A percentile compares a stretch with the other conserved stretches of the same genome.
Evolutionary conservation across 306 rosid genomes (phyloP).

Genomic region (Cicer pinnatifidum): DNA sequence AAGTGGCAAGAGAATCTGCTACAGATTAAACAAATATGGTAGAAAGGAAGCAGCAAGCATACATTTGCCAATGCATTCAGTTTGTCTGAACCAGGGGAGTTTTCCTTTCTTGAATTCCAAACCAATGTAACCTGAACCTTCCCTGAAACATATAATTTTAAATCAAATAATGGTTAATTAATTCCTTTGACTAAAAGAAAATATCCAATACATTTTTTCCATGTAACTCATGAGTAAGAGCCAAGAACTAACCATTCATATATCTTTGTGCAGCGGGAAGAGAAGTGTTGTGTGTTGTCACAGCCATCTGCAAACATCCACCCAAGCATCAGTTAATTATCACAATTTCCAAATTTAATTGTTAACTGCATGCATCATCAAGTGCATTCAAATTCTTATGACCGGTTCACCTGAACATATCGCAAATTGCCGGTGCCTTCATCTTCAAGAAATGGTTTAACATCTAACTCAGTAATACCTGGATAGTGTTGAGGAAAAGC

Average conservation of each 20-base stretch:
- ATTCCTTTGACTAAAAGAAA: conserved; percentile 23
- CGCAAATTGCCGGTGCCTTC: conserved; percentile 81
- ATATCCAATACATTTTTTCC: background rate
- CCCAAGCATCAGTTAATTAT: conserved; percentile 29
- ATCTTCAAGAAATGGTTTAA: conserved; percentile 82
- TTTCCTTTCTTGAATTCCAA: conserved; percentile 93
- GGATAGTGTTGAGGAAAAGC: conserved; percentile 20
- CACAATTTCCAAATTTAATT: background rate
- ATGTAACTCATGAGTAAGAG: conserved; percentile 33
- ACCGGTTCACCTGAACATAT: conserved; percentile 67
- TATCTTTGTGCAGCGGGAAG: conserved; percentile 86
- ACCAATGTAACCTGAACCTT: conserved; percentile 89
- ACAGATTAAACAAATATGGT: background rate
- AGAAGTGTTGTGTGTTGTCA: conserved; percentile 82
- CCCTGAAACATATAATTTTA: conserved; percentile 60
- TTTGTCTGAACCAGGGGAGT: conserved; percentile 64
- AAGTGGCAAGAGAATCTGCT: background rate
- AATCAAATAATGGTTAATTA: conserved; percentile 15
- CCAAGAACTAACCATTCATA: conserved; percentile 63
- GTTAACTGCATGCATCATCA: conserved; percentile 39
- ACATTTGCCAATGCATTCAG: conserved; percentile 79
- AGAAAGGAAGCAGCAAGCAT: conserved; percentile 43
- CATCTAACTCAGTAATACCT: conserved; percentile 70
- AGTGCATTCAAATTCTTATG: conserved; percentile 21
- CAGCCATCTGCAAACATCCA: conserved; percentile 81